These are phyloP conservation scores for Endogone sp. DNA, from an alignment of 192 early-diverging fungal genomes.

Conservation along the genomic window DNA sequence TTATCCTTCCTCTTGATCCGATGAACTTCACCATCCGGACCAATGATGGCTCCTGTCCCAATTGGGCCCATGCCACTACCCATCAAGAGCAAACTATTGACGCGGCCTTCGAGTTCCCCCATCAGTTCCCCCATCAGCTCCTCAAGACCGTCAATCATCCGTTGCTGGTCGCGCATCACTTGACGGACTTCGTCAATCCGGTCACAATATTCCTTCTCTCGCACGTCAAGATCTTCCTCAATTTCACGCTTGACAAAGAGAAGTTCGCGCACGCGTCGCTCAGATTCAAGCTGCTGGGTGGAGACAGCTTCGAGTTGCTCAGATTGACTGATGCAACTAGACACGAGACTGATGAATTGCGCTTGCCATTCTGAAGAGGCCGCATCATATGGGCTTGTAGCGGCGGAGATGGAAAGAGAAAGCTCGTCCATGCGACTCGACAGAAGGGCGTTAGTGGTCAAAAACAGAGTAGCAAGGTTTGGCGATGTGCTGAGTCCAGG, in stretches of 20 bases:
- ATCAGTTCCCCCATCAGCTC: slow-evolving; percentile 13
- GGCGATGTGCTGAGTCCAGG: background rate
- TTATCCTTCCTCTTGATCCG: slow-evolving; percentile 9
- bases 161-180: slow-evolving; percentile 13
- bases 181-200: slow-evolving; percentile 17
- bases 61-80: background rate
- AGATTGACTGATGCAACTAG: slow-evolving; percentile 18
- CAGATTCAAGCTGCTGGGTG: slow-evolving; percentile 17
- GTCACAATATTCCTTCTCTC: slow-evolving; percentile 16
- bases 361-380: slow-evolving; percentile 9
- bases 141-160: slow-evolving; percentile 16
- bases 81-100: background rate
- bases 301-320: slow-evolving; percentile 25
- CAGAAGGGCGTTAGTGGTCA: slow-evolving; percentile 25
- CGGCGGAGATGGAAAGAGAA: slow-evolving; percentile 15
- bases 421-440: slow-evolving; percentile 22
- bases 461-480: slow-evolving; percentile 15
- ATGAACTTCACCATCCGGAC: background rate
- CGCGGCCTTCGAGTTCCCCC: slow-evolving; percentile 7
- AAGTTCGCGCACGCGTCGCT: slow-evolving; percentile 17
- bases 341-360: slow-evolving; percentile 10
- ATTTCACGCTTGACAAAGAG: slow-evolving; percentile 11
- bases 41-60: background rate
- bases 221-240: slow-evolving; percentile 19
- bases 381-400: background rate